Evolutionary conservation across 805 yeast genomes (phyloP).

Genomic region (Barnettozyma sp.): DNA sequence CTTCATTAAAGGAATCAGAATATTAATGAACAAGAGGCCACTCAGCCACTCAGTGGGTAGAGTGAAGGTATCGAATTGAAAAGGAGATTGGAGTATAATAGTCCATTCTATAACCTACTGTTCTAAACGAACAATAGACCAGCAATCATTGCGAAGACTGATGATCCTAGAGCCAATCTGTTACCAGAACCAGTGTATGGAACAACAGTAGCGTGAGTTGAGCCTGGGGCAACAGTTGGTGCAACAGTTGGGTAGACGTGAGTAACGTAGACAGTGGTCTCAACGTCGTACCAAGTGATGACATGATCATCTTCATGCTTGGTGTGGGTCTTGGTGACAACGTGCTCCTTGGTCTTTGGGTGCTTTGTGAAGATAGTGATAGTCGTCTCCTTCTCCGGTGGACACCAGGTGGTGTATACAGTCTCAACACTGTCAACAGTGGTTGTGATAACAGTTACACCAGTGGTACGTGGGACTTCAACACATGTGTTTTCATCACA

Average conservation of each 20-base stretch:
- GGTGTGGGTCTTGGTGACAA: conserved; percentile 2
- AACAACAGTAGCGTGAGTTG: not conserved
- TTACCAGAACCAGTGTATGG: conserved; percentile 1
- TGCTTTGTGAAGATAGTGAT: not conserved
- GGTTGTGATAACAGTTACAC: conserved; percentile 6
- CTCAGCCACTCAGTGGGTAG: no score
- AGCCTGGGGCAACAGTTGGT: no score
- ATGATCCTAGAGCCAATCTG: not conserved
- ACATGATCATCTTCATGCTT: not conserved
- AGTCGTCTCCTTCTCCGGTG: not conserved
- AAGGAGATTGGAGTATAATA: no score
- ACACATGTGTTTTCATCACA: conserved; percentile 5
- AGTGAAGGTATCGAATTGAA: no score
- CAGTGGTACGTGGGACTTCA: conserved; percentile 5
- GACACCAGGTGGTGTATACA: conserved; percentile 5
- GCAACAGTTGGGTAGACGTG: conserved; percentile 2
- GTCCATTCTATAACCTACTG: not conserved
- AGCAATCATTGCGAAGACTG: not conserved
- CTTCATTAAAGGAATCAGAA: no score
- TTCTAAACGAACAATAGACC: not conserved
- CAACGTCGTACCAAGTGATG: not conserved
- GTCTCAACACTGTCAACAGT: conserved; percentile 4
- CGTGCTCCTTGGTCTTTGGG: not conserved
- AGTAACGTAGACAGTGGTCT: not conserved
- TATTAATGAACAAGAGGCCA: no score